Percentiles rank a stretch among this genome's conserved stretches.
phyloP scores from a whole-genome alignment of 352 stramenopile species.

The Aphanomyces euteiches region DNA sequence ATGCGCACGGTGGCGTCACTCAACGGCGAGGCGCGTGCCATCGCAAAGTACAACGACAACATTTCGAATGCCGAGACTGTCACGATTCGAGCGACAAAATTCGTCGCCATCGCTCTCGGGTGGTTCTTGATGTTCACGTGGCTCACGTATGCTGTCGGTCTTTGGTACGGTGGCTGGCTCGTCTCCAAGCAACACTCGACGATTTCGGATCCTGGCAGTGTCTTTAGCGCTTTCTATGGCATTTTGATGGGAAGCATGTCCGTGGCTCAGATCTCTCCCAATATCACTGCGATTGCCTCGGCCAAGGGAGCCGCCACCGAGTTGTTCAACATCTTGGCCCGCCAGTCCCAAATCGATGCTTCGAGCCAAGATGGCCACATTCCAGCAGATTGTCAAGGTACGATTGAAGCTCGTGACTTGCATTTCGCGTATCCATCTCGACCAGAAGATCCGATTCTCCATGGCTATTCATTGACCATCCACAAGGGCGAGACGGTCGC shows the following conservation, averaged over 20 bases:
- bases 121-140: slow-evolving; percentile 47
- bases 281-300: slow-evolving; percentile 40
- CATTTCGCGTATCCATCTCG: slow-evolving; percentile 79
- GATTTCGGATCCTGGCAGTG: slow-evolving; percentile 32
- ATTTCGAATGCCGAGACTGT: slow-evolving; percentile 34
- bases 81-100: slow-evolving; percentile 41
- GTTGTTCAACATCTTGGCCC: slow-evolving; percentile 51
- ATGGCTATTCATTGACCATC: slow-evolving; percentile 35
- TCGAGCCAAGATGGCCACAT: slow-evolving; percentile 39
- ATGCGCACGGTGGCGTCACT: slow-evolving; percentile 31
- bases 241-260: slow-evolving; percentile 43
- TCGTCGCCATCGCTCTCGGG: slow-evolving; percentile 34
- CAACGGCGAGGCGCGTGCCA: slow-evolving; percentile 43
- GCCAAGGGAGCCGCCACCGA: slow-evolving; percentile 37
- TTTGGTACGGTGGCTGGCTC: slow-evolving; percentile 56
- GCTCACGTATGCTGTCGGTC: slow-evolving; percentile 47
- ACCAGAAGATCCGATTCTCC: slow-evolving; percentile 30
- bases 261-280: slow-evolving; percentile 47
- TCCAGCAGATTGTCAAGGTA: slow-evolving; percentile 39
- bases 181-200: slow-evolving; percentile 32
- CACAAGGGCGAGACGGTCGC: slow-evolving; percentile 40
- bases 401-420: slow-evolving; percentile 54
- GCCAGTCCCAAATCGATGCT: slow-evolving; percentile 45
- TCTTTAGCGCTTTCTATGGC: slow-evolving; percentile 50
- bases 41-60: slow-evolving; percentile 38